Evolutionary conservation across 1,139 yeast genomes (phyloP), one percentile per base, ranked within the genome.

Genomic region (Pichia sp.): DNA sequence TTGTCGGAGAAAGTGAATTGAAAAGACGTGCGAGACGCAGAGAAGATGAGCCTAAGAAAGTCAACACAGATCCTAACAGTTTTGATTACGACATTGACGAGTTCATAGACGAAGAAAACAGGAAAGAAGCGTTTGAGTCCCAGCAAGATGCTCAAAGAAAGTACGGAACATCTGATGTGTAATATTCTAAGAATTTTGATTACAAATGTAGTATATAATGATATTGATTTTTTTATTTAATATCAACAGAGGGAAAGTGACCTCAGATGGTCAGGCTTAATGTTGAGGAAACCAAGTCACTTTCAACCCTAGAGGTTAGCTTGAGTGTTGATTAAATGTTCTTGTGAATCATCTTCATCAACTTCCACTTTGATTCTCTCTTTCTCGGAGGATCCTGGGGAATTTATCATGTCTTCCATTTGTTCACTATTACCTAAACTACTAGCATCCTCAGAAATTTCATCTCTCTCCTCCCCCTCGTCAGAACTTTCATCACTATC

Each of bases 41-140:
- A 3, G 50, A 41, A 13, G 43, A 19, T 10, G 32, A 16, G 29
- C 1, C 36, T 13, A 15, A 57, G 51, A 52, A 57, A 1, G 3
- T 49, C 2, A 69, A 63, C 44, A 29, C 49, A 7, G 61, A 74
- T 57, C 77, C 77, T 4, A 68, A 72, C 62, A 62, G 59, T 32
- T 75, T 67, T 61, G 78, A 75, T 59, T 75, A 78, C 58, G 79
- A 77, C 46, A 67, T 81, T 51, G 80, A 81, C 59, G 75, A 73
- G 53, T 67, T 80, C 36, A 76, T 77, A 52, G 70, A 72, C 47
- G 81, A 79, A 59, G 79, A 78, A 61, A 65, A 73, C 31, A 71
- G 52, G 19, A 58, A 57, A 2, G 71, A 68, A 30, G 47, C 45
- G 19, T 40, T 45, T 2, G 64, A 61, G 32, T 31, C 26, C 45